Conservation (phyloP, 1,284 basidiomycete genomes). For the Tranzscheliella williamsii region DNA sequence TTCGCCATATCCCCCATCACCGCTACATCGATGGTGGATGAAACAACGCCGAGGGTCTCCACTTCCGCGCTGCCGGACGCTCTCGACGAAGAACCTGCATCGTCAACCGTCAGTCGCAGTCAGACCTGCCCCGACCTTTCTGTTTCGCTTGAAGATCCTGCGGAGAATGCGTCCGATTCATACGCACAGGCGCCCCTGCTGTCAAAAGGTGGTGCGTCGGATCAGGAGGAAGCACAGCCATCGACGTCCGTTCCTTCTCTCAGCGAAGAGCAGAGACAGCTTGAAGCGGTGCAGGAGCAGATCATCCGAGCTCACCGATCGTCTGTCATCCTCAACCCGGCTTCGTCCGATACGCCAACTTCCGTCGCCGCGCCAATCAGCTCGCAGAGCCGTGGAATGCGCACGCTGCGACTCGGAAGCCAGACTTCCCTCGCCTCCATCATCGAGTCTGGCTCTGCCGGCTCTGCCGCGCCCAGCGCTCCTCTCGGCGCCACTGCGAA, state of each 20-base stretch:
- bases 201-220: too few species aligned
- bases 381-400: conserved; percentile 43
- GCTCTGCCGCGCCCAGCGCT: conserved; percentile 1
- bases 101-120: too few species aligned
- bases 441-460: conserved; percentile 13
- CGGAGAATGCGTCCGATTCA: too few species aligned
- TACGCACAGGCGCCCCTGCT: too few species aligned
- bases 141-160: too few species aligned
- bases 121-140: too few species aligned
- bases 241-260: not conserved
- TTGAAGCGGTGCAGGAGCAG: conserved; percentile 25
- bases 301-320: conserved; percentile 30
- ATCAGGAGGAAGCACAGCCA: not conserved
- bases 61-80: conserved; percentile 3
- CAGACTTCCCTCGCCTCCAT: conserved; percentile 27
- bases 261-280: conserved; percentile 17
- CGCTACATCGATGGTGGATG: conserved; percentile 7
- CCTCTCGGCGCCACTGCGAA: conserved; percentile 11
- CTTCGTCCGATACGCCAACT: not conserved
- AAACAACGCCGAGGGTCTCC: conserved; percentile 12
- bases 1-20: conserved; percentile 13
- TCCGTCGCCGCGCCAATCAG: conserved; percentile 6
- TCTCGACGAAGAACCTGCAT: conserved; percentile 7
- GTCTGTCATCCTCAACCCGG: conserved; percentile 14
- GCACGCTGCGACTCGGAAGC: conserved; percentile 47